Conservation (phyloP, 2,329 filamentous ascomycete genomes). For the Aspergillus awamori region DNA sequence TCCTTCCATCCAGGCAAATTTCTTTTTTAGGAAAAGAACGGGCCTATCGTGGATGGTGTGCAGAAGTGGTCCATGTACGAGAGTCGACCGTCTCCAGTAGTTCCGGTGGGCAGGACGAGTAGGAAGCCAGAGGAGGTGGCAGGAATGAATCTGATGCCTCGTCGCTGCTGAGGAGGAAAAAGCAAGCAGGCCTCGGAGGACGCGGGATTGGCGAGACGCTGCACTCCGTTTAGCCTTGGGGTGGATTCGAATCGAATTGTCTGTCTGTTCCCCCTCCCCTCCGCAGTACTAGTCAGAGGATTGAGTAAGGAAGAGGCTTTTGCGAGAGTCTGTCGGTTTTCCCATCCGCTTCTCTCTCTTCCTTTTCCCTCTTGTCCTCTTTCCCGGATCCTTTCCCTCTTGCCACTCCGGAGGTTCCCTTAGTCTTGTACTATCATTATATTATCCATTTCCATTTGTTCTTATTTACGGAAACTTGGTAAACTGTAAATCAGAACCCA, state of each 20-base stretch:
- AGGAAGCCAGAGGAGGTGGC: neutral
- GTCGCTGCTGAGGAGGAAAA: conserved; percentile 7
- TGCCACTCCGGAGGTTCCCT: conserved; percentile 6
- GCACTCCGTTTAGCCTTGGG: conserved; percentile 3
- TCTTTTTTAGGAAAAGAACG: conserved; percentile 2
- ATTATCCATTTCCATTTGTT: conserved; percentile 4
- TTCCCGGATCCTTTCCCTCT: conserved; percentile 10
- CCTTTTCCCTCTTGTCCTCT: conserved; percentile 13
- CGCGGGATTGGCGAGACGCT: conserved; percentile 13
- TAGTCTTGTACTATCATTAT: conserved; percentile 1
- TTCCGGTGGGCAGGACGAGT: neutral
- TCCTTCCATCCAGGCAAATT: neutral
- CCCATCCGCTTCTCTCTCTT: conserved; percentile 14
- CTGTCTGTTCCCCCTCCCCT: neutral
- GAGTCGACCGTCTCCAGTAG: neutral
- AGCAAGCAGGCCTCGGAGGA: conserved; percentile 10
- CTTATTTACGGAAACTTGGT: conserved; percentile 27
- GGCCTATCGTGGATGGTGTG: conserved; percentile 2
- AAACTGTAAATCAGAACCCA: conserved; percentile 14
- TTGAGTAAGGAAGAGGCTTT: neutral
- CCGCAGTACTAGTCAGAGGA: conserved; percentile 12
- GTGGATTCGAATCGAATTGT: conserved; percentile 6
- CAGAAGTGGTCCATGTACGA: neutral
- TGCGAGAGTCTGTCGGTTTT: neutral
- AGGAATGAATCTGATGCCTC: neutral